Evolutionary conservation across 2,329 filamentous ascomycete species (phyloP), one percentile per base, ranked within the genome.

Genomic region (Chrysoporthe deuterocubensis): DNA sequence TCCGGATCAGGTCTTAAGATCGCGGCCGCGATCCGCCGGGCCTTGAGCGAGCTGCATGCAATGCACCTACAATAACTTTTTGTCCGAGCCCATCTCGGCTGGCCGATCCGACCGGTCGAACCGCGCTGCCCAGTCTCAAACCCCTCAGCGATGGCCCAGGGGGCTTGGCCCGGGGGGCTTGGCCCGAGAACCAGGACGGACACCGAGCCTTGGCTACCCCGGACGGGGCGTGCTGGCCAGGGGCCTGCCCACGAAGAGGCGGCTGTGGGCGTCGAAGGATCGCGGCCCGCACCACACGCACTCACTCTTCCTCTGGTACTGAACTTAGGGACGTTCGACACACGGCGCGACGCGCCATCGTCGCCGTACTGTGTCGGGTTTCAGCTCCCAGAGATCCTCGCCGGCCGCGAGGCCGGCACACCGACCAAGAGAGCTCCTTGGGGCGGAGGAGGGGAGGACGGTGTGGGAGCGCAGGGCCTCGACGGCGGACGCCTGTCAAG

Each of bases 231-330:
- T 21, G 34, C 37, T 16, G 16, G 56, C 13, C 18, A 16, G 11
- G 56, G 56, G 34, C 11, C 7, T 42, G 7, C 16, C 56, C 37
- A 58, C n/a, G 56, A 8, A 58, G 57, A 26, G 26, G 57, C 18
- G 37, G 57, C 57, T 60, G 57, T 60, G 57, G 40, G 37, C 57
- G 40, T 43, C 57, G 57, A 60, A 60, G 57, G 57, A 60, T 44
- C 7, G 13, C 42, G 37, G 34, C 37, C 57, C 42, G 57, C 57
- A 60, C 57, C n/a, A 60, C 21, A 8, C 7, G 16, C 16, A n/a
- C 40, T 42, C 40, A 26, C n/a, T 26, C 18, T 40, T n/a, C 21
- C 37, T 60, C 40, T 60, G 37, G 6, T 16, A 43, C 44, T 21
- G 37, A 21, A 21, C 37, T 44, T 43, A 14, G 16, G n/a, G 40